Evolutionary conservation across 192 early-diverging fungal species (phyloP).

Genomic region (Spizellomyces punctatus): DNA sequence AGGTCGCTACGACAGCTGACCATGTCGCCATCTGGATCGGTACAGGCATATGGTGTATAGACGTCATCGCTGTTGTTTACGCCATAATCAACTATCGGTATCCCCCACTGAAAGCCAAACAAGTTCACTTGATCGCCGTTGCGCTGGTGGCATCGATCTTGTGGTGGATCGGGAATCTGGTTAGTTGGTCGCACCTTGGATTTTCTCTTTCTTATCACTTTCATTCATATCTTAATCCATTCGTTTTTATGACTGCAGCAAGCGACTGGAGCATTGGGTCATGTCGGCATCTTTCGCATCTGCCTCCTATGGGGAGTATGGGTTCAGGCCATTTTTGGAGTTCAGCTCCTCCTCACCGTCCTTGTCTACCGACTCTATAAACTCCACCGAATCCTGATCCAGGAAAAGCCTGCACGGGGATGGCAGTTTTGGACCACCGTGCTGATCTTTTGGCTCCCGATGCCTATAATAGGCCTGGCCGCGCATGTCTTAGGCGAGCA

Average conservation of each 20-base stretch:
- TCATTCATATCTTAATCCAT: too few species aligned
- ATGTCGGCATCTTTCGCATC: not conserved
- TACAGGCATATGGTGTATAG: not conserved
- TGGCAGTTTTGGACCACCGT: not conserved
- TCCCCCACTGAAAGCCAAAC: not conserved
- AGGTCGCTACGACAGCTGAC: not conserved
- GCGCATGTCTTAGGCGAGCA: not conserved
- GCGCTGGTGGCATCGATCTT: not conserved
- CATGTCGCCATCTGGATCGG: not conserved
- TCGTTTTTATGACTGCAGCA: not conserved
- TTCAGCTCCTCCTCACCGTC: not conserved
- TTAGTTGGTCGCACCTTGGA: not conserved
- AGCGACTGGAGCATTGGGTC: conserved; percentile 1
- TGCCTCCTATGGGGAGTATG: not conserved
- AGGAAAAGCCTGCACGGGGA: not conserved
- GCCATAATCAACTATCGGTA: not conserved
- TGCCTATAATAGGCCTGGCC: not conserved
- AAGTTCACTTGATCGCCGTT: not conserved
- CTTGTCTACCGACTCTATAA: not conserved
- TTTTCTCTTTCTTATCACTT: too few species aligned
- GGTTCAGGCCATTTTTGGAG: not conserved
- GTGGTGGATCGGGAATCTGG: not conserved
- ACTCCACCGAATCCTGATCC: not conserved
- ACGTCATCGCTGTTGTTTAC: not conserved
- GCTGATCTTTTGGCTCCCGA: not conserved